Percentiles rank a stretch among this genome's conserved stretches.
phyloP scores from a whole-genome alignment of 768 basidiomycete genomes.

The Inosperma sp. region DNA sequence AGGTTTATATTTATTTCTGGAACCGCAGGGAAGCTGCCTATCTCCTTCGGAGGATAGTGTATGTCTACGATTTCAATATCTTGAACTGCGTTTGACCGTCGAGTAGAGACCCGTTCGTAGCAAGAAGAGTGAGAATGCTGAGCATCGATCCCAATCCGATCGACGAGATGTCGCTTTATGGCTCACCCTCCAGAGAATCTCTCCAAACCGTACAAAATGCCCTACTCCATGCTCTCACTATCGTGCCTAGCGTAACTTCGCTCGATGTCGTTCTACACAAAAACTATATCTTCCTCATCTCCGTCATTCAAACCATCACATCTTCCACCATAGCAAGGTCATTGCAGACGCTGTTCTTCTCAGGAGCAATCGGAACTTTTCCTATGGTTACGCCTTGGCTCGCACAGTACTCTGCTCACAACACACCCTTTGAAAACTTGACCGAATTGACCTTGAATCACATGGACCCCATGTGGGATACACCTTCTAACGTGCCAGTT shows the following conservation, averaged over 20 bases:
- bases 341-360: background rate
- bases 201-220: background rate
- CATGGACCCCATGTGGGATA: too few relatives aligned
- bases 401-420: background rate
- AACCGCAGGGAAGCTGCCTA: background rate
- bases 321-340: background rate
- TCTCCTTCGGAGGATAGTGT: background rate
- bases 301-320: background rate
- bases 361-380: too few relatives aligned
- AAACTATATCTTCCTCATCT: background rate
- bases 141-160: background rate
- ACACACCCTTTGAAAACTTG: background rate
- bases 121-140: background rate
- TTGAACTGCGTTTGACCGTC: background rate
- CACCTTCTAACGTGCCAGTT: too few relatives aligned
- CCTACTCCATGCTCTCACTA: background rate
- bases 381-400: background rate
- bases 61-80: background rate
- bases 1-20: background rate
- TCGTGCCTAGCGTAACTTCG: background rate
- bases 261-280: background rate
- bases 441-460: background rate
- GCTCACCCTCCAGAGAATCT: background rate
- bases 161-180: background rate
- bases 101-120: background rate